Base-by-base conservation (phyloP, 2,329 filamentous ascomycete species). In the Fonsecaea multimorphosa region DNA sequence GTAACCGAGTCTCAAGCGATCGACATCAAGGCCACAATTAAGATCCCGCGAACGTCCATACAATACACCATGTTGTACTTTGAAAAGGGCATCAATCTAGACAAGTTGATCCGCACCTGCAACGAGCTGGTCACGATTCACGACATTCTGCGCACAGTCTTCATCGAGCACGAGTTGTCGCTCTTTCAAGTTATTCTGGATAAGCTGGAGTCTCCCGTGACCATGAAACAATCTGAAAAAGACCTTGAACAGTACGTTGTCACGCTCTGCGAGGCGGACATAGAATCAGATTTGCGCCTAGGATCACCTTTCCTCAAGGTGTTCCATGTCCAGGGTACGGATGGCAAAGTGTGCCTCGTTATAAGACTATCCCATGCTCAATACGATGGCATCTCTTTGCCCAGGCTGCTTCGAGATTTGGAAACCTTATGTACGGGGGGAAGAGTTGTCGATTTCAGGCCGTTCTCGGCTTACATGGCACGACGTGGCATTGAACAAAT, bases 371-470 rank as follows among this genome's bases (percentile, higher is more conserved):
- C 87, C 0, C 88, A 91, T 74, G 86, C 88, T 0, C 88, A 90
- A 70, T 90, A 90, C 72, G 88, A 91, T 69, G 88, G 88, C 68
- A 87, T 90, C 24, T 90, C 85, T 69, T 81, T 90, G 8, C 85
- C 87, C 0, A 78, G 82, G n/a, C 82, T 90, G 22, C 82, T 90
- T 64, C 81, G 81, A 19, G 86, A 89, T 72, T 83, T 90, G 46
- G 85, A 84, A 2, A 80, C 82, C 0, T 78, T 88, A 5, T 87
- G 84, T 57, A 73, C 79, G 49, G 80, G 78, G 8, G 68, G 65
- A 1, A 29, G 70, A 2, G 68, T 80, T 1, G 76, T 79, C 3
- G 74, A 76, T 3, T 77, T 79, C 1, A 72, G 76, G 2, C 80
- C 82, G 0, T 85, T 82, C 72, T 79, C 79, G 22, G 78, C 77